Evolutionary conservation across 208 protist species (phyloP), one percentile per base, ranked within the genome.

Genomic region (Leishmania amazonensis): DNA sequence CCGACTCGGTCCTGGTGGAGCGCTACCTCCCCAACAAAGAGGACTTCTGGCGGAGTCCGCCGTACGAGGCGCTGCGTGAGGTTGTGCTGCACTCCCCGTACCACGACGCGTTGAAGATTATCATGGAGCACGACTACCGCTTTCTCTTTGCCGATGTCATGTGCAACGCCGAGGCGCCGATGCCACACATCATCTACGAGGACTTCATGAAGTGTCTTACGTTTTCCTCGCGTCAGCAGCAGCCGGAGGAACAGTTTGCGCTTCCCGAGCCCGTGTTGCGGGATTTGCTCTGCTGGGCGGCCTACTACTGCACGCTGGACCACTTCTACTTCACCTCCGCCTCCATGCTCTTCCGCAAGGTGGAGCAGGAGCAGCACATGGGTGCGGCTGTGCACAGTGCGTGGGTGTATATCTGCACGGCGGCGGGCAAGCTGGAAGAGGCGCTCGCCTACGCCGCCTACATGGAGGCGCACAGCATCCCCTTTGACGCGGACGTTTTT

Each of bases 141-240:
- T 92, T 95, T 78, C 81, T 96, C n/a, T 91, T 96, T 49, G 58
- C 86, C 0, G 81, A 87, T 31, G 62, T 96, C 17, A 79, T 96
- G 54, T 86, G 81, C 65, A 78, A 87, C 51, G 45, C 58, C 38
- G 93, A 95, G 73, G 95, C 93, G 17, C 95, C 95, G 35, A 86
- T 96, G 77, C 95, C 95, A 24, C 93, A 98, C 73, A 85, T 96
- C 19, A 80, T 98, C 72, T 98, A 98, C 85, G 93, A 96, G 54
- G 95, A 98, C 78, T 89, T 98, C 38, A 95, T 96, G 93, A 91
- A 95, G 77, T 90, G 83, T 42, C 83, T 90, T 17, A 95, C 93
- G 19, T 97, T 98, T 71, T 62, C 89, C 7, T 94, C 91, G 0
- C 84, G 91, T 28, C 95, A 98, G 86, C 85, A 82, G 4, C 91